Percentiles rank a stretch among this genome's conserved stretches.
Evolutionary conservation across 208 protist genomes (phyloP).

Genomic region (Sergeia podlipaevii): DNA sequence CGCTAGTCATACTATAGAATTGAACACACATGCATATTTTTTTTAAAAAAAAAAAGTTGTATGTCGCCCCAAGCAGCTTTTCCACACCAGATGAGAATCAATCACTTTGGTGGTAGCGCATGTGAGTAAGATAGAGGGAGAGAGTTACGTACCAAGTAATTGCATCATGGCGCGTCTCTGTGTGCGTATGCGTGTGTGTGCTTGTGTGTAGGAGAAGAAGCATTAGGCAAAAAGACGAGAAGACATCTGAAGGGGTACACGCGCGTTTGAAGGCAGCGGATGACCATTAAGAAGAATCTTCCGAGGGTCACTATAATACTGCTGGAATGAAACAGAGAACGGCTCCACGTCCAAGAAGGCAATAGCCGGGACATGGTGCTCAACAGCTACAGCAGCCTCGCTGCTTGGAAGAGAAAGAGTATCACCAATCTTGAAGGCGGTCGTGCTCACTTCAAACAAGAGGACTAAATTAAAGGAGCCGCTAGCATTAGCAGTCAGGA

Average conservation of each 20-base stretch:
- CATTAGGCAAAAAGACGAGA: constrained; percentile 73
- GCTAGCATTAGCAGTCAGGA: constrained; percentile 40
- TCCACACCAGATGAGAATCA: no score
- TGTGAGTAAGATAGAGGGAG: no score
- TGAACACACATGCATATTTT: no score
- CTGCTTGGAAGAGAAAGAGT: constrained; percentile 29
- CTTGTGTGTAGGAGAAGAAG: no score
- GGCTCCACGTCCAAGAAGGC: constrained; percentile 27
- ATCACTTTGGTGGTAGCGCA: no score
- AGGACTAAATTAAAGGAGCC: constrained; percentile 53
- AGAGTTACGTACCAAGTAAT: no score
- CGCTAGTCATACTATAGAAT: no score
- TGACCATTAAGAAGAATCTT: constrained; percentile 56
- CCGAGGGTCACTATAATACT: constrained; percentile 43
- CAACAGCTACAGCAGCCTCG: constrained; percentile 10
- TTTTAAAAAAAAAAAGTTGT: no score
- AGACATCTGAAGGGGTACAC: constrained; percentile 53
- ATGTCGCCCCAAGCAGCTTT: no score
- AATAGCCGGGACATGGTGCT: constrained; percentile 47
- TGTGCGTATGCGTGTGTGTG: no score
- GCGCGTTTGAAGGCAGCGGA: constrained; percentile 32
- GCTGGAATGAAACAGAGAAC: constrained; percentile 26
- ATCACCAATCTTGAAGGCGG: constrained; percentile 58
- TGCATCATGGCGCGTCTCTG: no score
- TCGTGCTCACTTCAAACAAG: constrained; percentile 45